Evolutionary conservation across 345 rosid genomes (phyloP), one percentile per base, ranked within the genome.

Genomic region (Camelina neglecta): DNA sequence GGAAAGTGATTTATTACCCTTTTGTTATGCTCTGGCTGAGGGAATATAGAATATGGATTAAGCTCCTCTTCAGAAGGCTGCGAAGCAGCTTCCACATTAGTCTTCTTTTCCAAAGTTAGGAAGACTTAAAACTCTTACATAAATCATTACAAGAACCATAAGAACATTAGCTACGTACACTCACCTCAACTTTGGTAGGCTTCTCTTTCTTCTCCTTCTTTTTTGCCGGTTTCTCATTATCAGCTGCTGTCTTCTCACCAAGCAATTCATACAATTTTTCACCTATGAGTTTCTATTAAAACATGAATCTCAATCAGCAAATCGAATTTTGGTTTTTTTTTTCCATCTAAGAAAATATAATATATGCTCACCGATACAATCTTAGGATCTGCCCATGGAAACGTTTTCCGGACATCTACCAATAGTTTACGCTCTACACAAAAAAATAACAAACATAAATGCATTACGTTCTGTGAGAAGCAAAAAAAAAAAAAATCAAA

Each of bases 371-470:
- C 97, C 96, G 86, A 89, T 31, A 91, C 90, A 79, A 82, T 79
- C 79, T 86, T 87, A 64, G 89, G 84, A 79, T 92, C 97, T 69
- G 91, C 97, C 98, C 98, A 94, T 50, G 95, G 97, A 58, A 84
- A 85, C 74, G 54, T 83, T 81, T 86, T 89, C 60, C 95, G 84
- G 10, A 90, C 85, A 81, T 82, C 83, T 26, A 84, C 92, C 60
- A 89, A 79, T 39, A 94, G 79, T 69, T 86, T 87, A 64, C 96
- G 96, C 68, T 82, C 97, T 94, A 63, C 18, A 69, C 29, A 23
- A 24, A 29, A 29, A 29, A 29, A 29, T 3, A 26, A 29, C 0
- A 29, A 11, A 78, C 65, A 69, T 51, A 44, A 55, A 66, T 8
- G 56, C 21, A 44, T 67, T 47, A 78, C 11, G 18, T 58, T 31